A percentile compares a stretch with the other conserved stretches of the same genome.
phyloP scores from a whole-genome alignment of 164 flowering plant species.

The Tetracentron sinense region DNA sequence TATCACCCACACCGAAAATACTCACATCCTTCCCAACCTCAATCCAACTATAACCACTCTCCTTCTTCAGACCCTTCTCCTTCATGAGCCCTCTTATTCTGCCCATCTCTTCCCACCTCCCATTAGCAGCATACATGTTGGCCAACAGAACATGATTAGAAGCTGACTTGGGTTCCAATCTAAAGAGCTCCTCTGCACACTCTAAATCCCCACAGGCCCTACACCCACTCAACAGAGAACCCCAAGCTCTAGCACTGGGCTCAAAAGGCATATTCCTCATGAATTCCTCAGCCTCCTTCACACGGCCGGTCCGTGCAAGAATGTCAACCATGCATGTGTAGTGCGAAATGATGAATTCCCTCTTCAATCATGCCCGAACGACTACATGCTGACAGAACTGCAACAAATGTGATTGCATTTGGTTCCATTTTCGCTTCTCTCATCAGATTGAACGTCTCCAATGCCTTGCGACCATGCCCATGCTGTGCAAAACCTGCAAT shows the following conservation, averaged over 20 bases:
- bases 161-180: background rate
- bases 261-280: background rate
- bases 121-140: background rate
- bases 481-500: background rate
- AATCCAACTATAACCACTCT: background rate
- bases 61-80: background rate
- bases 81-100: background rate
- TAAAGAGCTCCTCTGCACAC: background rate
- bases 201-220: background rate
- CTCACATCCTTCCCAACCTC: background rate
- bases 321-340: constrained; percentile 1
- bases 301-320: background rate
- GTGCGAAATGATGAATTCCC: background rate
- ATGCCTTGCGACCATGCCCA: background rate
- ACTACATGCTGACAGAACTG: background rate
- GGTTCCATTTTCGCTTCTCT: background rate
- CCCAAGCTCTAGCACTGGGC: background rate
- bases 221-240: background rate
- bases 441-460: background rate
- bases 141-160: background rate
- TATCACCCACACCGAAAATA: constrained; percentile 22
- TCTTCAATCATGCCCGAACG: background rate
- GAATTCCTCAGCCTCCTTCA: background rate
- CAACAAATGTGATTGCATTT: background rate
- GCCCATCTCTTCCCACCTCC: background rate